Conservation (phyloP, 2,329 filamentous ascomycete species). For the Neoarthrinium moseri region DNA sequence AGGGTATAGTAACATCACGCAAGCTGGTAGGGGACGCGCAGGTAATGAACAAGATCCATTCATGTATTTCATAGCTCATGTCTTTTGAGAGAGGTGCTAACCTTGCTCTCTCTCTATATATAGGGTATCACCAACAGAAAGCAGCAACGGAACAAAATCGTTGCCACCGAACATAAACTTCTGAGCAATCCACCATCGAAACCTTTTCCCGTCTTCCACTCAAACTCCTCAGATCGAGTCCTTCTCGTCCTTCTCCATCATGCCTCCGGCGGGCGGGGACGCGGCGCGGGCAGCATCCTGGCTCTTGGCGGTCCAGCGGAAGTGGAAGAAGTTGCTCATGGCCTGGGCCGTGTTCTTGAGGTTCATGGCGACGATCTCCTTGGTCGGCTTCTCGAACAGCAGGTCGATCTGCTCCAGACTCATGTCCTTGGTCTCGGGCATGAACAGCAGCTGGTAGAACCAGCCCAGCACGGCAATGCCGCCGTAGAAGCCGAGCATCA, state of each 20-base stretch:
- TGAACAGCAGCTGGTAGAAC: constrained; percentile 72
- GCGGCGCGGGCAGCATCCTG: neutral
- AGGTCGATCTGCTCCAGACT: constrained; percentile 70
- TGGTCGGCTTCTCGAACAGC: constrained; percentile 63
- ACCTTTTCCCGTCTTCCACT: too few species aligned
- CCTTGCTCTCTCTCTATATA: too few species aligned
- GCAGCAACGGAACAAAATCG: too few species aligned
- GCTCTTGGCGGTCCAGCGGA: constrained; percentile 11
- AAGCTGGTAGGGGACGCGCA: too few species aligned
- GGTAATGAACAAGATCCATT: too few species aligned
- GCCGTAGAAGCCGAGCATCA: constrained; percentile 71
- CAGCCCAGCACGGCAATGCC: constrained; percentile 70
- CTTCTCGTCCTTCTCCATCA: constrained; percentile 5
- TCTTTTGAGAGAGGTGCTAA: too few species aligned
- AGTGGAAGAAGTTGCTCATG: constrained; percentile 14
- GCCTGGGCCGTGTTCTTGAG: constrained; percentile 26
- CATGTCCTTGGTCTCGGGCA: constrained; percentile 73
- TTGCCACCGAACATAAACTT: too few species aligned
- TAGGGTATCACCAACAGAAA: too few species aligned
- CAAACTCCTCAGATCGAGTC: too few species aligned
- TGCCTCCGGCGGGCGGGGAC: neutral
- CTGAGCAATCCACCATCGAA: too few species aligned
- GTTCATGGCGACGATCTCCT: constrained; percentile 62
- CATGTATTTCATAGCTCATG: too few species aligned
- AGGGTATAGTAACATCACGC: too few species aligned